These are phyloP conservation scores for Betula pendula DNA, from an alignment of 306 rosid species.

Conservation along the genomic window DNA sequence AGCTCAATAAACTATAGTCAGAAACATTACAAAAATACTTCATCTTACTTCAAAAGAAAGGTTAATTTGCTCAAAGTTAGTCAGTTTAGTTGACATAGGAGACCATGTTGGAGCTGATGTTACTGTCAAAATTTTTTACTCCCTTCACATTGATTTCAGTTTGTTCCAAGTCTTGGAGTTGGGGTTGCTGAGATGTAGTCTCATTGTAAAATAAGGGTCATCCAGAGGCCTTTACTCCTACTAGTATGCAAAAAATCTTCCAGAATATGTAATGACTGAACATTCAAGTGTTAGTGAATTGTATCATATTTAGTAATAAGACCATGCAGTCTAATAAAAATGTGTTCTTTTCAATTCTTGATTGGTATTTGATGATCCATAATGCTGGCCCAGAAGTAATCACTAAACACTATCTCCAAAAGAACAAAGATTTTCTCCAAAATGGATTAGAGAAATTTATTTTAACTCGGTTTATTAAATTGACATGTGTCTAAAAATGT, in stretches of 20 bases:
- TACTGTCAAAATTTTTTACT: slow-evolving; percentile 8
- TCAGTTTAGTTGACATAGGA: slow-evolving; percentile 23
- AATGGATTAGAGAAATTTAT: too few relatives aligned
- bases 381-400: background rate
- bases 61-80: slow-evolving; percentile 27
- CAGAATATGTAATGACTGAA: slow-evolving; percentile 2
- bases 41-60: slow-evolving; percentile 33
- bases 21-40: slow-evolving; percentile 32
- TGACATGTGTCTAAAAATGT: too few relatives aligned
- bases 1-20: slow-evolving; percentile 41
- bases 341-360: background rate
- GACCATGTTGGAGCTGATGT: background rate
- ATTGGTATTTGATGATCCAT: background rate
- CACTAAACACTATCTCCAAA: too few relatives aligned
- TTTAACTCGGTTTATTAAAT: too few relatives aligned
- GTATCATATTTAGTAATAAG: background rate
- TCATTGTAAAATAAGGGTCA: slow-evolving; percentile 58
- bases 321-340: background rate
- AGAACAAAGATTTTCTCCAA: too few relatives aligned
- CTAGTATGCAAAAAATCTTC: slow-evolving; percentile 22
- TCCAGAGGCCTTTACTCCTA: slow-evolving; percentile 62
- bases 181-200: slow-evolving; percentile 81
- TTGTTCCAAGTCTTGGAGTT: slow-evolving; percentile 49
- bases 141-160: slow-evolving; percentile 23
- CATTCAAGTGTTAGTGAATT: background rate